These are phyloP conservation scores for Aureoboletus auriporus DNA, from an alignment of 768 basidiomycete genomes.

Conservation along the genomic window DNA sequence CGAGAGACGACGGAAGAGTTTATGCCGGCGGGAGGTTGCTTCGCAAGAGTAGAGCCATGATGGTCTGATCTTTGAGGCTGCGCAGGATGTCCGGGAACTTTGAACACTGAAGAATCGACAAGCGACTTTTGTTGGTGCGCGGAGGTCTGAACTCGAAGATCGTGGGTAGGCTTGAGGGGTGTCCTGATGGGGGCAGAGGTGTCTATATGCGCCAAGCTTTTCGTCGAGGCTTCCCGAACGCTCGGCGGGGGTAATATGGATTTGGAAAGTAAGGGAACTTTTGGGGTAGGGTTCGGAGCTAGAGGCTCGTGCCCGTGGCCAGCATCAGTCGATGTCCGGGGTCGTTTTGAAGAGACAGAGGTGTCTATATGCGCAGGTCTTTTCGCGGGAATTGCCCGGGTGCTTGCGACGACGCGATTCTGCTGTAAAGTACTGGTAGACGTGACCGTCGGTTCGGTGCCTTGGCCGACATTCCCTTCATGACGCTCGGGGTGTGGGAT, in stretches of 20 bases:
- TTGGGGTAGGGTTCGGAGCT: too few relatives aligned
- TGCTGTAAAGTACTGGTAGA: not conserved
- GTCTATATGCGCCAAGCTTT: too few relatives aligned
- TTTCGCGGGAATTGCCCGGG: conserved; percentile 9
- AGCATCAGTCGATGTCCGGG: not conserved
- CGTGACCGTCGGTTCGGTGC: not conserved
- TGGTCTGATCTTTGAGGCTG: not conserved
- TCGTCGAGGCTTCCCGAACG: too few relatives aligned
- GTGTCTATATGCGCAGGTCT: conserved; percentile 17
- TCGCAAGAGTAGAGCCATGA: not conserved
- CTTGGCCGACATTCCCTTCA: too few relatives aligned
- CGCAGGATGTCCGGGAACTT: conserved; percentile 5
- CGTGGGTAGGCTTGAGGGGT: too few relatives aligned
- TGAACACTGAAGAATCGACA: conserved; percentile 1
- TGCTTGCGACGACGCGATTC: not conserved
- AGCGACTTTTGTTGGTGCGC: not conserved
- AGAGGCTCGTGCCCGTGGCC: not conserved
- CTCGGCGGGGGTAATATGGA: too few relatives aligned
- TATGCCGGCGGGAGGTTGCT: not conserved
- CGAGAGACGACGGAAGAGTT: not conserved
- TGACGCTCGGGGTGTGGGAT: too few relatives aligned
- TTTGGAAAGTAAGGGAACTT: too few relatives aligned
- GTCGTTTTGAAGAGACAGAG: conserved; percentile 11
- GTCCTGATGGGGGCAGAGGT: too few relatives aligned
- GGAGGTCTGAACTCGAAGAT: not conserved